phyloP scores from a whole-genome alignment of 2,329 filamentous ascomycete genomes.

The Exophiala phaeomuriformis region DNA sequence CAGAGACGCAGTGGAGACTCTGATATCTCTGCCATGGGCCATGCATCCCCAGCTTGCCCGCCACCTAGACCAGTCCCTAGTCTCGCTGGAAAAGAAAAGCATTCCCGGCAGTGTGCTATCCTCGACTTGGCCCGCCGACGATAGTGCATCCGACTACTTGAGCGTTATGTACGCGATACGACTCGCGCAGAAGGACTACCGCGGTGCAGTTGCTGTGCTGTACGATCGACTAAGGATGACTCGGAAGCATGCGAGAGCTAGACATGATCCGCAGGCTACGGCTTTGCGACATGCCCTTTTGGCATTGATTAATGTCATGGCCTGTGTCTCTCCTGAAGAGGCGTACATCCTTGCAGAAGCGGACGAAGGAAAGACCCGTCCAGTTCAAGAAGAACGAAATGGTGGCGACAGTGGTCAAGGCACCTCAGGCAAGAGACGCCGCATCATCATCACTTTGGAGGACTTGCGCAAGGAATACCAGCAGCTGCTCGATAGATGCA shows the following conservation, averaged over 20 bases:
- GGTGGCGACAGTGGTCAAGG: slow-evolving; percentile 11
- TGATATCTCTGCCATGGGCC: slow-evolving; percentile 67
- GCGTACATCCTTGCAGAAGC: slow-evolving; percentile 58
- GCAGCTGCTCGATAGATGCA: slow-evolving; percentile 78
- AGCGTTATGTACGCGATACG: slow-evolving; percentile 89
- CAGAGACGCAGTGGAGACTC: slow-evolving; percentile 48
- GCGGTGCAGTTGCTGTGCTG: slow-evolving; percentile 57
- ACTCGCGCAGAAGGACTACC: slow-evolving; percentile 75
- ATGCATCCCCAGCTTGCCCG: slow-evolving; percentile 59
- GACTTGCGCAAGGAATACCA: slow-evolving; percentile 87
- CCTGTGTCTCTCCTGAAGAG: slow-evolving; percentile 73
- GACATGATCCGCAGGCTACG: slow-evolving; percentile 45
- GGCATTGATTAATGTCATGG: slow-evolving; percentile 86
- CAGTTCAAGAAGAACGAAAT: slow-evolving; percentile 21
- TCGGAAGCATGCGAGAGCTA: slow-evolving; percentile 29
- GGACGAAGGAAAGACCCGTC: slow-evolving; percentile 2
- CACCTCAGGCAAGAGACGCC: slow-evolving; percentile 32
- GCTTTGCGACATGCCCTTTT: slow-evolving; percentile 63
- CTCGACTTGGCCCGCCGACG: neutral
- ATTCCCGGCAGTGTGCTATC: slow-evolving; percentile 46
- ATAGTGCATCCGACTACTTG: slow-evolving; percentile 59
- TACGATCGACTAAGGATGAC: slow-evolving; percentile 29
- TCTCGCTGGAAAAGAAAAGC: slow-evolving; percentile 61
- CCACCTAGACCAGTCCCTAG: slow-evolving; percentile 70
- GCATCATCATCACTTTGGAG: slow-evolving; percentile 74